These are phyloP conservation scores for Cercospora sp. DNA, from an alignment of 2,329 filamentous ascomycete species.

Conservation along the genomic window DNA sequence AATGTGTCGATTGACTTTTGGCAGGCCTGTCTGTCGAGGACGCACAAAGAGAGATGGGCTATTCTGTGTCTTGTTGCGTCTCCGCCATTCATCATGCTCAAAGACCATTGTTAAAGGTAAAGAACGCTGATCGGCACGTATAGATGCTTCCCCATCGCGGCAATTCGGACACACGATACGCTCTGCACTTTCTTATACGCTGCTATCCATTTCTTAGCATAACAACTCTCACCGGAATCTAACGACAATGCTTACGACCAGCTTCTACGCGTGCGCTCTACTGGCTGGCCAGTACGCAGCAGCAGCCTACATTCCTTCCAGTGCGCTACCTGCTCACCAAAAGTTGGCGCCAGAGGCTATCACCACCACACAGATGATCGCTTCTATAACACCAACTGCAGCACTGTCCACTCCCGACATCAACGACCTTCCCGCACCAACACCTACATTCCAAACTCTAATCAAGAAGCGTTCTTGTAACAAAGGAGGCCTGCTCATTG, in stretches of 20 bases:
- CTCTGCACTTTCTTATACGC: background rate
- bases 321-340: background rate
- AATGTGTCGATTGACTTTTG: background rate
- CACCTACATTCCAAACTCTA: background rate
- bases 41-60: background rate
- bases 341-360: background rate
- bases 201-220: background rate
- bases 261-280: background rate
- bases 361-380: background rate
- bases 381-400: background rate
- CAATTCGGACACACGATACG: background rate
- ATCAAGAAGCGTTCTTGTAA: background rate
- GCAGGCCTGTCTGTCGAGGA: background rate
- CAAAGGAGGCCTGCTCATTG: background rate
- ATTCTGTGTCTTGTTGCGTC: background rate
- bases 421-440: background rate
- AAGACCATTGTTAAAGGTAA: background rate
- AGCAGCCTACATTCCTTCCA: conserved; percentile 2
- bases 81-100: background rate
- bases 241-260: conserved; percentile 5
- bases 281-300: conserved; percentile 11
- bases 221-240: background rate
- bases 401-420: background rate
- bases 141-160: background rate
- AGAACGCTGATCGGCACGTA: background rate